These are phyloP conservation scores for Syncephalastrum monosporum DNA, from an alignment of 371 early-diverging fungal genomes.

Conservation along the genomic window DNA sequence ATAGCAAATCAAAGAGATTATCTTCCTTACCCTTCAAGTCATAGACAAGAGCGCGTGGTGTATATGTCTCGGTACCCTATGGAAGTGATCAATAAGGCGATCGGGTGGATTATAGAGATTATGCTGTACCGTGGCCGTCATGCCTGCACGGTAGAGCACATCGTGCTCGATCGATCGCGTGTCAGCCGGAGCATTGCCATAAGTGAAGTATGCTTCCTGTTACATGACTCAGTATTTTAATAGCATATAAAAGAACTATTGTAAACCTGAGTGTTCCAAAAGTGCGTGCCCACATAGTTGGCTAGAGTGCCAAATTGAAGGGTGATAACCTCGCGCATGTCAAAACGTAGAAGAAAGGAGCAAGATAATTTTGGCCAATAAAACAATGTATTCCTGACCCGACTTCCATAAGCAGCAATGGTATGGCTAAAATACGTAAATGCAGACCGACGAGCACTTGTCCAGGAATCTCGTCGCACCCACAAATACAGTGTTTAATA, in stretches of 20 bases:
- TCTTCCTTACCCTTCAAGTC: constrained; percentile 64
- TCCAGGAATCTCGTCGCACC: no score
- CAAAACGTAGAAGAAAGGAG: no score
- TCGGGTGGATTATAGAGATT: no score
- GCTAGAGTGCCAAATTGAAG: constrained; percentile 84
- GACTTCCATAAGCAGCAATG: no score
- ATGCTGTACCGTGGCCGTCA: constrained; percentile 33
- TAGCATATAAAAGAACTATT: not conserved
- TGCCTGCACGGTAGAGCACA: constrained; percentile 56
- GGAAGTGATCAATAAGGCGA: not conserved
- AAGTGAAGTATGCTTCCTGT: constrained; percentile 51
- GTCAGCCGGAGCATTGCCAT: constrained; percentile 19
- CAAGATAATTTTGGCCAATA: no score
- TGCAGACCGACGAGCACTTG: no score
- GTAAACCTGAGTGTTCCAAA: constrained; percentile 86
- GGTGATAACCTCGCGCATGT: constrained; percentile 84
- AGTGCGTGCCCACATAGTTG: constrained; percentile 88
- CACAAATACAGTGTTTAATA: no score
- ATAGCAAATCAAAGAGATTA: not conserved
- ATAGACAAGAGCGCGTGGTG: constrained; percentile 76
- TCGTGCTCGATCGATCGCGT: constrained; percentile 45
- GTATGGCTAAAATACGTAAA: no score
- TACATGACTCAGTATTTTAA: not conserved
- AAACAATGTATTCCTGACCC: no score
- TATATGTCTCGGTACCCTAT: constrained; percentile 69